Evolutionary conservation across 768 basidiomycete species (phyloP).

Genomic region (Trametes coccinea): DNA sequence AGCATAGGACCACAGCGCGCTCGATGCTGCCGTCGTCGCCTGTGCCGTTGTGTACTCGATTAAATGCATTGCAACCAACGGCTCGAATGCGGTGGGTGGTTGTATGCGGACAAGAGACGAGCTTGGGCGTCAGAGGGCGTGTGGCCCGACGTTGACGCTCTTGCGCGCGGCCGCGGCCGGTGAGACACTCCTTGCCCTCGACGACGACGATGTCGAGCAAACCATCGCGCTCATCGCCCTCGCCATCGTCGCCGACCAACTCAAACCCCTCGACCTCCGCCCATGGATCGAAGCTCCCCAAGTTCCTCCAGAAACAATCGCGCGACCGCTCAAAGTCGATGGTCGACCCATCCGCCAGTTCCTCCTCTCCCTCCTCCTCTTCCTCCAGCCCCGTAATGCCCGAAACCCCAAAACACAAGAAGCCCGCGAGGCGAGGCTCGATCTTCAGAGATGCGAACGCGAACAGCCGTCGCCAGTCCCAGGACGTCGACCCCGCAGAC

Average conservation of each 20-base stretch:
- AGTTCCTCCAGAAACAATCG: conserved; percentile 64
- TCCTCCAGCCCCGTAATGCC: conserved; percentile 35
- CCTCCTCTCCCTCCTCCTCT: conserved; percentile 39
- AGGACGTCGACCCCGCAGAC: conserved; percentile 34
- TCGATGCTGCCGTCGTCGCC: too few species aligned
- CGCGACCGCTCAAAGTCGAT: conserved; percentile 63
- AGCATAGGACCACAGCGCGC: too few species aligned
- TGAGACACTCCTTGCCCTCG: conserved; percentile 19
- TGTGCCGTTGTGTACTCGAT: too few species aligned
- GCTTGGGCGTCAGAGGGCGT: neutral
- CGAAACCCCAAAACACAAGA: conserved; percentile 30
- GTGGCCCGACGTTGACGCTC: conserved; percentile 6
- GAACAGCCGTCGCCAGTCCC: conserved; percentile 26
- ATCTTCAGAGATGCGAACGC: conserved; percentile 22
- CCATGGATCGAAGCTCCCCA: conserved; percentile 59
- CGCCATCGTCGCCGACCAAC: conserved; percentile 42
- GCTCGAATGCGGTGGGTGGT: too few species aligned
- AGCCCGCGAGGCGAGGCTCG: conserved; percentile 30
- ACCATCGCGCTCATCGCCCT: conserved; percentile 44
- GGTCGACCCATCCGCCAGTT: conserved; percentile 38
- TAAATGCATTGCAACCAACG: too few species aligned
- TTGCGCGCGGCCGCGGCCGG: conserved; percentile 14
- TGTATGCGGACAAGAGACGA: too few species aligned
- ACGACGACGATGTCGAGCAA: conserved; percentile 47
- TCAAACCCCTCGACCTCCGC: conserved; percentile 25